Conservation (phyloP, 345 rosid genomes). For the Angophora floribunda region DNA sequence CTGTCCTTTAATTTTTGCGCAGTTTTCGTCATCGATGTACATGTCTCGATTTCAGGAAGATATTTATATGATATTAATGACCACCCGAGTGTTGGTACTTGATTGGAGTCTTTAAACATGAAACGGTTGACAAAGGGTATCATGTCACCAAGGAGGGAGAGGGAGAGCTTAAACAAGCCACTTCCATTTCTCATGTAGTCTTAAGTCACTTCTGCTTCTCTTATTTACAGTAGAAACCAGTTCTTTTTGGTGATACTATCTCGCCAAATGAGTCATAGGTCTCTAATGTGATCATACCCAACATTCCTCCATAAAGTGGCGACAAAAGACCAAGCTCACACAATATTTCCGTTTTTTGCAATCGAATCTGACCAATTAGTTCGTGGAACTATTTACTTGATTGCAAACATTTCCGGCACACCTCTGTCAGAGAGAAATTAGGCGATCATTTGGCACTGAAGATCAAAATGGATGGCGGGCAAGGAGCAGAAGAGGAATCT, state of each 20-base stretch:
- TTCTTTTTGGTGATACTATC: neutral
- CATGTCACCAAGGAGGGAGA: neutral
- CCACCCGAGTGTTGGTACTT: neutral
- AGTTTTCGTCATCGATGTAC: neutral
- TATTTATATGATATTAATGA: neutral
- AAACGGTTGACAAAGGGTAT: neutral
- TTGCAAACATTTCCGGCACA: neutral
- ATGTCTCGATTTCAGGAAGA: neutral
- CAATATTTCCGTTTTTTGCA: neutral
- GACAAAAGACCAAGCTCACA: neutral
- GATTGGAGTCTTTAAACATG: neutral
- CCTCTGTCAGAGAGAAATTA: neutral
- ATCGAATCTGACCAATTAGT: neutral
- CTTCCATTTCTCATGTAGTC: neutral
- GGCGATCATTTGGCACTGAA: neutral
- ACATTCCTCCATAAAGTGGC: neutral
- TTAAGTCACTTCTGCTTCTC: neutral
- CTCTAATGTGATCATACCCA: fast-evolving
- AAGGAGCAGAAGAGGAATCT: neutral
- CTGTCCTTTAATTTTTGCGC: neutral
- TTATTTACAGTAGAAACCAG: neutral
- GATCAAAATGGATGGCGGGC: neutral
- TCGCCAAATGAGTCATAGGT: neutral
- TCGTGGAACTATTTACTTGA: neutral
- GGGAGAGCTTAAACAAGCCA: neutral